Evolutionary conservation across 768 basidiomycete species (phyloP).

Genomic region (Neoboletus brunneissimus): DNA sequence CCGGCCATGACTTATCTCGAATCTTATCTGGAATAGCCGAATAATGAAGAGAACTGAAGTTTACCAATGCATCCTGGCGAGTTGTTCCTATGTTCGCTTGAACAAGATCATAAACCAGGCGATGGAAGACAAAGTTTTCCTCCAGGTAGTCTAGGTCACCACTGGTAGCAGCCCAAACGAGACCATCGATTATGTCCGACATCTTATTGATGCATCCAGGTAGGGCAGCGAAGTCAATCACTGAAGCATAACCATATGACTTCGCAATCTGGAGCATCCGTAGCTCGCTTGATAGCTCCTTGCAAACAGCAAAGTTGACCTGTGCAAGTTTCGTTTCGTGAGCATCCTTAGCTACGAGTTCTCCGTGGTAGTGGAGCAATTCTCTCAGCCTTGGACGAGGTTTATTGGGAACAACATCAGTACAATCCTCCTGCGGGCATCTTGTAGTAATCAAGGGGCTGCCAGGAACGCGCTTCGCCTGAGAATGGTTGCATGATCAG

Average conservation of each 20-base stretch:
- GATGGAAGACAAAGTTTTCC: background rate
- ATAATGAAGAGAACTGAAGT: background rate
- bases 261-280: background rate
- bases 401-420: background rate
- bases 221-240: background rate
- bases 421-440: background rate
- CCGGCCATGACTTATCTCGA: too few relatives aligned
- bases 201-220: background rate
- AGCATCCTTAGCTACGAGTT: background rate
- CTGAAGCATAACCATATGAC: background rate
- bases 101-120: background rate
- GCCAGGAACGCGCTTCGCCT: background rate
- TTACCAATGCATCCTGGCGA: background rate
- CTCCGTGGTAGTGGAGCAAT: background rate
- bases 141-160: background rate
- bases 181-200: background rate
- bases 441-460: background rate
- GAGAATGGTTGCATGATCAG: background rate
- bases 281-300: background rate
- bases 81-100: background rate
- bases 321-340: background rate
- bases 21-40: too few relatives aligned
- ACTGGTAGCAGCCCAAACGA: background rate
- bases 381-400: background rate
- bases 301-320: background rate